A percentile compares a stretch with the other conserved stretches of the same genome.
phyloP scores from a whole-genome alignment of 2,329 filamentous ascomycete genomes.

The Paraconiothyrium sp. region DNA sequence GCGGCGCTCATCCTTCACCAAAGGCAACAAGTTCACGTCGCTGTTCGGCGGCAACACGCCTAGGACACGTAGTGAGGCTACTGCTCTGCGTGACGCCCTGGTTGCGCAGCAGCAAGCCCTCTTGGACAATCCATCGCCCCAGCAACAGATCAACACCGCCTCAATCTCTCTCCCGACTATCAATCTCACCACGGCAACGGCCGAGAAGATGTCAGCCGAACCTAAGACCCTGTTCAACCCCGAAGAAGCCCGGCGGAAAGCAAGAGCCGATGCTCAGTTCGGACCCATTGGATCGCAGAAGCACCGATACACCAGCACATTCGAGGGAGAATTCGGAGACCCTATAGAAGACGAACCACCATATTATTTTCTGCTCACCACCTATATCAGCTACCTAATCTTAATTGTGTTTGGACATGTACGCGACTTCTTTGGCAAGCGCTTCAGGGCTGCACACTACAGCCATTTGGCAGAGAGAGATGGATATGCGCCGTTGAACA shows the following conservation, averaged over 20 bases:
- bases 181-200: conserved; percentile 85
- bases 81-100: conserved; percentile 73
- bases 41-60: conserved; percentile 85
- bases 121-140: conserved; percentile 70
- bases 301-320: conserved; percentile 90
- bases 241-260: conserved; percentile 80
- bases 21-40: conserved; percentile 76
- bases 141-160: conserved; percentile 73
- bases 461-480: conserved; percentile 82
- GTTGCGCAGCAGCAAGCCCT: conserved; percentile 66
- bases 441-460: conserved; percentile 88
- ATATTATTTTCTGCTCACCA: conserved; percentile 96
- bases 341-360: conserved; percentile 94
- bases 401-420: conserved; percentile 95
- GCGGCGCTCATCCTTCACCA: conserved; percentile 62
- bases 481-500: conserved; percentile 94
- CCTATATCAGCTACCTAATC: conserved; percentile 97
- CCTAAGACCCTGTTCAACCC: conserved; percentile 84
- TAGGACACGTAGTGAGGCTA: conserved; percentile 72
- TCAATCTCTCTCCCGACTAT: conserved; percentile 87
- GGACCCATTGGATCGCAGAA: conserved; percentile 81
- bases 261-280: conserved; percentile 87
- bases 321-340: conserved; percentile 81
- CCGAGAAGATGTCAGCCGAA: conserved; percentile 77
- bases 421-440: conserved; percentile 97